Percentiles rank a stretch among this genome's conserved stretches.
phyloP scores from a whole-genome alignment of 108 stramenopile genomes.

The Skeletonema costatum region DNA sequence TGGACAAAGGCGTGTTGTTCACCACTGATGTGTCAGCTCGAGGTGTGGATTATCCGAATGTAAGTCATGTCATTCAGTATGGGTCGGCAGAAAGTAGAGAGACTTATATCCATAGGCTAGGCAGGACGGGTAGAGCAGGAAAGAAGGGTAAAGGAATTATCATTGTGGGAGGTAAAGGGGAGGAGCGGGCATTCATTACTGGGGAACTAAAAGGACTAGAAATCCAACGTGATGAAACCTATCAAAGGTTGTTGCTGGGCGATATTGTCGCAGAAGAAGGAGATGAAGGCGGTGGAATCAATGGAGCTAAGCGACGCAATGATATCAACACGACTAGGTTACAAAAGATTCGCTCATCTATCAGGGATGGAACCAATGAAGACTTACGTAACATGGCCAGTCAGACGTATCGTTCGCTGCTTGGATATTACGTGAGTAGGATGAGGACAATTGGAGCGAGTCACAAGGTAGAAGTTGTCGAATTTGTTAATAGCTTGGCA shows the following conservation, averaged over 20 bases:
- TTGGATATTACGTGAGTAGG: constrained; percentile 74
- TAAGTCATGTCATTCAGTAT: constrained; percentile 77
- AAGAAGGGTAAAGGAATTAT: constrained; percentile 51
- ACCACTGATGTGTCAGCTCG: constrained; percentile 82
- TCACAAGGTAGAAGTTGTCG: constrained; percentile 58
- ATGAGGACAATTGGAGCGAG: constrained; percentile 44
- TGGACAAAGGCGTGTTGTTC: constrained; percentile 58
- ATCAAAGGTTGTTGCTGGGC: constrained; percentile 36
- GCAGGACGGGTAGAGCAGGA: constrained; percentile 84
- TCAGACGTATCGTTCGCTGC: constrained; percentile 55
- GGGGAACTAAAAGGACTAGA: constrained; percentile 44
- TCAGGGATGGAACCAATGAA: constrained; percentile 13
- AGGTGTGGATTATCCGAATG: constrained; percentile 85
- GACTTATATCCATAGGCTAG: constrained; percentile 86
- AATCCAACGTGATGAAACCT: constrained; percentile 25
- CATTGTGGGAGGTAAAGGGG: constrained; percentile 18
- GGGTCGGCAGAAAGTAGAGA: constrained; percentile 70
- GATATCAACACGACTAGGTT: constrained; percentile 34
- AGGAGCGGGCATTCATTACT: constrained; percentile 26
- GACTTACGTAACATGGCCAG: constrained; percentile 19
- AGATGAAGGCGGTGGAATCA: constrained; percentile 29
- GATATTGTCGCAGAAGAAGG: constrained; percentile 16
- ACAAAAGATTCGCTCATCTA: constrained; percentile 33
- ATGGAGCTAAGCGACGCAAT: constrained; percentile 25
- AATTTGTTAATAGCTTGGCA: constrained; percentile 51